Conservation (phyloP, 306 rosid genomes). For the Casuarina equisetifolia region DNA sequence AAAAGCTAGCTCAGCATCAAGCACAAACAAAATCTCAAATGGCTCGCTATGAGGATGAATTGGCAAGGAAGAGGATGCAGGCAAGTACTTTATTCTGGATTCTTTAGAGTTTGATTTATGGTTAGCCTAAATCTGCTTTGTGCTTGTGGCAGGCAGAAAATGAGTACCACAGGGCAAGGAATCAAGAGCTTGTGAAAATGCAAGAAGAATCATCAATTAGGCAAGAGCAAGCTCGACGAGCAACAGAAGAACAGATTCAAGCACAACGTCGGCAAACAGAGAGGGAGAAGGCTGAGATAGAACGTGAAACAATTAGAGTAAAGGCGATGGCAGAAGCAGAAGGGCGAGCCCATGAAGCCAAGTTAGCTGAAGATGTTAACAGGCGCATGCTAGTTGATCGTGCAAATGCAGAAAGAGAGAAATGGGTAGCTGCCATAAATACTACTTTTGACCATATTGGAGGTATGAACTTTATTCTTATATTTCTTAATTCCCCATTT, state of each 20-base stretch:
- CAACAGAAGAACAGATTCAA: slow-evolving; percentile 94
- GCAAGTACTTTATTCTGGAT: slow-evolving; percentile 27
- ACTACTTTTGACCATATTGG: slow-evolving; percentile 97
- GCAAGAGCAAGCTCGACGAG: slow-evolving; percentile 90
- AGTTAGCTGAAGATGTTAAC: slow-evolving; percentile 86
- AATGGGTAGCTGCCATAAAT: slow-evolving; percentile 94
- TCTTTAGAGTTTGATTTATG: neutral
- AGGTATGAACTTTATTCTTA: slow-evolving; percentile 49
- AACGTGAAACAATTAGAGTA: slow-evolving; percentile 85
- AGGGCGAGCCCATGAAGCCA: slow-evolving; percentile 89
- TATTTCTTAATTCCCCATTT: neutral
- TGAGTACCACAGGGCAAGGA: slow-evolving; percentile 81
- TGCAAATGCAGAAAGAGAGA: slow-evolving; percentile 93
- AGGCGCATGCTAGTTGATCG: slow-evolving; percentile 75
- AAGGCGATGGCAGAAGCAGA: slow-evolving; percentile 95
- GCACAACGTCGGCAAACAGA: slow-evolving; percentile 87
- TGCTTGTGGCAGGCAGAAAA: slow-evolving; percentile 70
- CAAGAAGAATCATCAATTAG: slow-evolving; percentile 95
- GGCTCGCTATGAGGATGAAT: slow-evolving; percentile 89
- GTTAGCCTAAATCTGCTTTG: neutral
- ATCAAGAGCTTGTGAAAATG: slow-evolving; percentile 86
- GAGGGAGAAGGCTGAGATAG: slow-evolving; percentile 92
- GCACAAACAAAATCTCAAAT: slow-evolving; percentile 89
- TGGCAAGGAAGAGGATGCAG: slow-evolving; percentile 96
- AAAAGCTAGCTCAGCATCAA: slow-evolving; percentile 88